Percentiles rank a stretch among this genome's conserved stretches.
Evolutionary conservation across 2,329 filamentous ascomycete genomes (phyloP).

Genomic region (Ceratocystis lukuohia): DNA sequence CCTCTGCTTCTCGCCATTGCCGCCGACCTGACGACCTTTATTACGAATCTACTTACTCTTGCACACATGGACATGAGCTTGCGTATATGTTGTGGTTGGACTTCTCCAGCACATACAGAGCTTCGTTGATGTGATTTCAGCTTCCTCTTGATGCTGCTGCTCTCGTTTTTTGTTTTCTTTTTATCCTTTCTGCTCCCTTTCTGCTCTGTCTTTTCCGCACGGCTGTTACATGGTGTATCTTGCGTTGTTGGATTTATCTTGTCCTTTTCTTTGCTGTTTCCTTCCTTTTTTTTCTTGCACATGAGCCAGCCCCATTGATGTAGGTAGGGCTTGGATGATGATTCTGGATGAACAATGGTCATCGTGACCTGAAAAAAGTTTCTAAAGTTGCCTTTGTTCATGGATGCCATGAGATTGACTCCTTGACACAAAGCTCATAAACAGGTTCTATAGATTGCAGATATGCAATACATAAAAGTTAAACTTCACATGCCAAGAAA

Average conservation of each 20-base stretch:
- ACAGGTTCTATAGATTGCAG: background rate
- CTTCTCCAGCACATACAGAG: background rate
- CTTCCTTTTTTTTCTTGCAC: background rate
- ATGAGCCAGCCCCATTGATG: background rate
- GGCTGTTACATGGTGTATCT: background rate
- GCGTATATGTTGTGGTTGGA: conserved; percentile 4
- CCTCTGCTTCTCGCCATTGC: background rate
- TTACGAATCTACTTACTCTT: conserved; percentile 4
- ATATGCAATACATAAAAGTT: background rate
- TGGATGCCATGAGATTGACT: background rate
- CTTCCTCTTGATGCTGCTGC: background rate
- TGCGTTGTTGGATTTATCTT: conserved; percentile 1
- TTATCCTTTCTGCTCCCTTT: background rate
- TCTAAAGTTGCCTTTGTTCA: background rate
- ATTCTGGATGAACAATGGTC: background rate
- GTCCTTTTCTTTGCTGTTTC: conserved; percentile 4
- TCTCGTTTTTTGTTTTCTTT: background rate
- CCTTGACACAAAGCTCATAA: background rate
- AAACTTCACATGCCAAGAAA: too few species aligned
- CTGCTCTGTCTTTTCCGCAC: conserved; percentile 1
- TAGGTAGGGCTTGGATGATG: conserved; percentile 1
- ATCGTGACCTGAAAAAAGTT: conserved; percentile 1
- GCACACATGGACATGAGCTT: background rate
- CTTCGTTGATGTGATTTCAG: background rate
- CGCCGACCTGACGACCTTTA: background rate